phyloP scores from a whole-genome alignment of 176 grass and related monocot species.

The Oryza rufipogon region DNA sequence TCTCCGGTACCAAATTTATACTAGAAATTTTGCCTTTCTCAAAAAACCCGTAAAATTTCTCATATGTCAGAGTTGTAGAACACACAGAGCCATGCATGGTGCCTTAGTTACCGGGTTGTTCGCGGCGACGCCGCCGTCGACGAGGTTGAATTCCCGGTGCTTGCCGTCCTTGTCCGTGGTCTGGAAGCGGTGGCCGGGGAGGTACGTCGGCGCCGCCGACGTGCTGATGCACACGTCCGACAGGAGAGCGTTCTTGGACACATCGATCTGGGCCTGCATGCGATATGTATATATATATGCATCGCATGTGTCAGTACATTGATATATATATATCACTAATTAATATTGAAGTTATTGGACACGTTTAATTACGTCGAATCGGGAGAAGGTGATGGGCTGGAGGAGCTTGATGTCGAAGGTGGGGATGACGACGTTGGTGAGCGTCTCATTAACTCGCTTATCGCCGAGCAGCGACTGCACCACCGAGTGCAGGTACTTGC shows the following conservation, averaged over 20 bases:
- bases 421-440: constrained; percentile 51
- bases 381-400: constrained; percentile 59
- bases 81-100: not conserved
- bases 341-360: too few species aligned
- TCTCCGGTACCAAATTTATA: too few species aligned
- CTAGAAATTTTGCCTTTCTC: too few species aligned
- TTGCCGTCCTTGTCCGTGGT: constrained; percentile 50
- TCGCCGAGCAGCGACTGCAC: constrained; percentile 31
- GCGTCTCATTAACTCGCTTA: constrained; percentile 18
- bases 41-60: too few species aligned
- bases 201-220: constrained; percentile 51
- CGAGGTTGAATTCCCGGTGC: constrained; percentile 57
- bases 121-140: constrained; percentile 68
- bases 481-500: constrained; percentile 48
- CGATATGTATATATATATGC: not conserved
- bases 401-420: constrained; percentile 66
- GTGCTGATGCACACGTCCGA: constrained; percentile 70
- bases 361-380: constrained; percentile 35
- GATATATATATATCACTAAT: too few species aligned
- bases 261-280: constrained; percentile 35
- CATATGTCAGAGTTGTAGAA: not conserved
- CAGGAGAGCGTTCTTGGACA: constrained; percentile 51
- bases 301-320: not conserved
- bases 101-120: constrained; percentile 60
- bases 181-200: constrained; percentile 53